These are phyloP conservation scores for Plasmodium berghei DNA, from an alignment of 169 alveolate species.

Conservation along the genomic window DNA sequence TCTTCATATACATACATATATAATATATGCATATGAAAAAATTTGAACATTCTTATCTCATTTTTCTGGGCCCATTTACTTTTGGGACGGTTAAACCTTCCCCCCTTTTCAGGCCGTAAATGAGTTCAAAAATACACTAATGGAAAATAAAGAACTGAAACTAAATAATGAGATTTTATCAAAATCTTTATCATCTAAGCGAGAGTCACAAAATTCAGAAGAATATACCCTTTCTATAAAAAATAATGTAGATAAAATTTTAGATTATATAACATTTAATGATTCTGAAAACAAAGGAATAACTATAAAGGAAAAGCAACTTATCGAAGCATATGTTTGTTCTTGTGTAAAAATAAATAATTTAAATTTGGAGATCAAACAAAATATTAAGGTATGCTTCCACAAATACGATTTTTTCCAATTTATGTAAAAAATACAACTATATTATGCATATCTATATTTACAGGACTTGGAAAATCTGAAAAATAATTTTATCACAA, in stretches of 20 bases:
- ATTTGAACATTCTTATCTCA: neutral
- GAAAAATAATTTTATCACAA: conserved; percentile 14
- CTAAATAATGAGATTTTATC: conserved; percentile 24
- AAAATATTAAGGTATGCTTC: conserved; percentile 23
- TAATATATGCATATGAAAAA: neutral
- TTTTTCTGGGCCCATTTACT: neutral
- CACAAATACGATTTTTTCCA: conserved; percentile 4
- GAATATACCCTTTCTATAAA: neutral
- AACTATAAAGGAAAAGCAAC: conserved; percentile 52
- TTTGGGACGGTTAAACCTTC: neutral
- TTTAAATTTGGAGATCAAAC: conserved; percentile 30
- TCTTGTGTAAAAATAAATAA: conserved; percentile 59
- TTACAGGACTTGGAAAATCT: conserved; percentile 27
- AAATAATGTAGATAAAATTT: conserved; percentile 46
- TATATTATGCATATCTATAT: conserved; percentile 1
- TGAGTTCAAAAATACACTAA: conserved; percentile 18
- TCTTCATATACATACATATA: neutral
- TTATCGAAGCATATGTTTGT: conserved; percentile 63
- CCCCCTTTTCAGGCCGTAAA: conserved; percentile 17
- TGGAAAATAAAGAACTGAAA: conserved; percentile 29
- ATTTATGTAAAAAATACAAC: neutral
- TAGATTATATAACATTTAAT: conserved; percentile 14
- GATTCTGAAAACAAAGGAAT: conserved; percentile 28
- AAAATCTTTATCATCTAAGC: conserved; percentile 15
- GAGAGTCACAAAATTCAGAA: conserved; percentile 12